Evolutionary conservation across 2,329 filamentous ascomycete species (phyloP), one percentile per base, ranked within the genome.

Genomic region (Ophiocordyceps camponoti-saundersi): DNA sequence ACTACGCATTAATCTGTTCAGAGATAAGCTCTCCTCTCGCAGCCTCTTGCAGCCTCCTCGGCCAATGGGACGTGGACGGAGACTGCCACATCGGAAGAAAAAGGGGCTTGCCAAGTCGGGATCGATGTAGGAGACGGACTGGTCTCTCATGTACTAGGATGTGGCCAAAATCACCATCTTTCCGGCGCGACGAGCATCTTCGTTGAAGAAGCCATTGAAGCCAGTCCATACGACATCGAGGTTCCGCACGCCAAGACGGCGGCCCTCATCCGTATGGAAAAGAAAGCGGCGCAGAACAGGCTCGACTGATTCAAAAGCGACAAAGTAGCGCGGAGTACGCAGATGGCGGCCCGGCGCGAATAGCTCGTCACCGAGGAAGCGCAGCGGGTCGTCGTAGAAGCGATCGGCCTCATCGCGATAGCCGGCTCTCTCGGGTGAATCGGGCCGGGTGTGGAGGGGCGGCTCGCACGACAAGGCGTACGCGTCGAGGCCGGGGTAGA

Each of bases 391-490:
- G 50, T 83, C 74, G 64, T 95, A 96, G 67, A 98, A 98, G 42
- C 81, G 73, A 60, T 95, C 89, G 8, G 88, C 89, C 67, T 98
- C 90, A 60, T 95, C 89, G 16, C 82, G 67, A 63, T 98, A 98
- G 2, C 58, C 58, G 1, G 66, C 68, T 41, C 89, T 78, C 58
- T 85, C 74, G 6, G 64, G 61, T 0, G 74, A 69, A 23, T 72
- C 68, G 0, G 88, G 71, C 2, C 60, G 60, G 0, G 77, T 76
- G 55, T 81, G 67, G 13, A 98, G 65, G 0, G 92, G 92, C 2
- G 92, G 92, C 55, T 95, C 89, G 62, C 92, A 98, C 6, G 84
- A 83, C 16, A 96, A 69, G 0, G 89, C 90, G 70, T 89, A 89
- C 4, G 87, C 88, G 48, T 77, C 66, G 46, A 95, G 78, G 29